phyloP scores from a whole-genome alignment of 1,139 yeast genomes.

The Pichia sp. region DNA sequence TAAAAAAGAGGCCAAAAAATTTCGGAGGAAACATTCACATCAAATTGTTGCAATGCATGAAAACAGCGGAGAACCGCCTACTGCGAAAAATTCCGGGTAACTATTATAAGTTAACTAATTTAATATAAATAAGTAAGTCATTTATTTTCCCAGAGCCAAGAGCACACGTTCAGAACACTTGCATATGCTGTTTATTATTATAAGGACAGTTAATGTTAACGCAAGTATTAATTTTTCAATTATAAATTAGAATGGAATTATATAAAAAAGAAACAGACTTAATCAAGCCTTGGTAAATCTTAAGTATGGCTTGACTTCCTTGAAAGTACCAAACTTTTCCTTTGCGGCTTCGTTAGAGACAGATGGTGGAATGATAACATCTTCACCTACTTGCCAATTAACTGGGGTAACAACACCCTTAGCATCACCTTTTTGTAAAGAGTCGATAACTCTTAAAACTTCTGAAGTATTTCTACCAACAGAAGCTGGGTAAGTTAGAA shows the following conservation, averaged over 20 bases:
- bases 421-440: constrained; percentile 74
- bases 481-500: constrained; percentile 82
- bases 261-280: too few relatives aligned
- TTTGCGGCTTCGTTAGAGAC: constrained; percentile 76
- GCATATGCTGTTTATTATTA: too few relatives aligned
- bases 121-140: too few relatives aligned
- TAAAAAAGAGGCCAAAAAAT: too few relatives aligned
- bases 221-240: too few relatives aligned
- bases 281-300: constrained; percentile 43
- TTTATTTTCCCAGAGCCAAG: too few relatives aligned
- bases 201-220: too few relatives aligned
- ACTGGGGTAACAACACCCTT: constrained; percentile 81
- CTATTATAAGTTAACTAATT: too few relatives aligned
- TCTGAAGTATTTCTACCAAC: constrained; percentile 89
- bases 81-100: background rate
- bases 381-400: constrained; percentile 69
- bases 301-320: constrained; percentile 77
- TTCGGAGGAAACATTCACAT: background rate
- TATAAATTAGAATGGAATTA: too few relatives aligned
- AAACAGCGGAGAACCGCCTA: background rate
- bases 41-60: too few relatives aligned
- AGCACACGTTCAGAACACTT: too few relatives aligned
- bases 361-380: constrained; percentile 83
- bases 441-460: constrained; percentile 79
- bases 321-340: constrained; percentile 75